Evolutionary conservation across 2,329 filamentous ascomycete genomes (phyloP).

Genomic region (Trichoderma cornu-damae): DNA sequence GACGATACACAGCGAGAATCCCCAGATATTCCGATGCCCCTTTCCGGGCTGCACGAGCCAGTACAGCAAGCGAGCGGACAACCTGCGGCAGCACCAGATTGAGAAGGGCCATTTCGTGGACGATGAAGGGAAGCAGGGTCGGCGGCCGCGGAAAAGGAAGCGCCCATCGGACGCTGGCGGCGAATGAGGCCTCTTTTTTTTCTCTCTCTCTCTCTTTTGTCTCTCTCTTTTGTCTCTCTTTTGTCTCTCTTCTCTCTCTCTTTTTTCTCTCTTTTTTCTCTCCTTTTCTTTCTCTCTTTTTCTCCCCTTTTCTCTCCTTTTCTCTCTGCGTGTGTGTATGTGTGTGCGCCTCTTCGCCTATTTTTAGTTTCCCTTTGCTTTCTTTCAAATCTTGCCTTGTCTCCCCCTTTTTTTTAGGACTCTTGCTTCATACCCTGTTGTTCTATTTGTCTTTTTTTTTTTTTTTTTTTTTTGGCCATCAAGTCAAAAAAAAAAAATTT

Average conservation of each 20-base stretch:
- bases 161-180: background rate
- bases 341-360: too few species aligned
- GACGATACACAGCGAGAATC: conserved; percentile 46
- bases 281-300: background rate
- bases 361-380: too few species aligned
- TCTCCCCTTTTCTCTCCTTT: background rate
- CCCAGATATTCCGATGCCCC: conserved; percentile 48
- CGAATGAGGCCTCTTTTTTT: background rate
- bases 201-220: background rate
- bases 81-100: conserved; percentile 51
- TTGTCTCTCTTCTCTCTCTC: background rate
- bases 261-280: background rate
- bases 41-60: conserved; percentile 51
- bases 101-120: conserved; percentile 53
- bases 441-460: background rate
- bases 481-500: too few species aligned
- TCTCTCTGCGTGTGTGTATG: too few species aligned
- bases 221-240: background rate
- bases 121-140: conserved; percentile 33
- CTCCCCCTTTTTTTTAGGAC: too few species aligned
- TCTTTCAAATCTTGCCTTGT: too few species aligned
- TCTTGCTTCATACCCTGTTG: background rate
- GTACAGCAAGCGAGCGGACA: conserved; percentile 53
- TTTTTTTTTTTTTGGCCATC: background rate
- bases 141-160: conserved; percentile 45